phyloP scores from a whole-genome alignment of 176 grass and related monocot species.

The Triticum aestivum region IWGSC_CS_RefSeq_v2.1 NC_057795.1:415219261-415219760 shows the following conservation, averaged over 20 bases:
- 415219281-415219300: slow-evolving; percentile 20
- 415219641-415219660: neutral
- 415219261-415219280: slow-evolving; percentile 12
- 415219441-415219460: neutral
- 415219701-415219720: neutral
- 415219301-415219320: slow-evolving; percentile 12
- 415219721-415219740: neutral
- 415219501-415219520: neutral
- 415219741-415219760: neutral
- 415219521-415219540: neutral
- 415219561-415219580: neutral
- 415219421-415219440: neutral
- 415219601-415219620: neutral
- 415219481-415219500: slow-evolving; percentile 4
- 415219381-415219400: neutral
- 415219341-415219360: neutral
- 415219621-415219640: neutral
- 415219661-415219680: neutral
- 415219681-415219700: neutral
- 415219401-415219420: neutral
- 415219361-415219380: neutral
- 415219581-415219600: neutral
- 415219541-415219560: slow-evolving; percentile 1
- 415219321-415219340: neutral
- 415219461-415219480: neutral